Conservation (phyloP, 495 filamentous ascomycete genomes). For the Podospora tetraspora region DNA sequence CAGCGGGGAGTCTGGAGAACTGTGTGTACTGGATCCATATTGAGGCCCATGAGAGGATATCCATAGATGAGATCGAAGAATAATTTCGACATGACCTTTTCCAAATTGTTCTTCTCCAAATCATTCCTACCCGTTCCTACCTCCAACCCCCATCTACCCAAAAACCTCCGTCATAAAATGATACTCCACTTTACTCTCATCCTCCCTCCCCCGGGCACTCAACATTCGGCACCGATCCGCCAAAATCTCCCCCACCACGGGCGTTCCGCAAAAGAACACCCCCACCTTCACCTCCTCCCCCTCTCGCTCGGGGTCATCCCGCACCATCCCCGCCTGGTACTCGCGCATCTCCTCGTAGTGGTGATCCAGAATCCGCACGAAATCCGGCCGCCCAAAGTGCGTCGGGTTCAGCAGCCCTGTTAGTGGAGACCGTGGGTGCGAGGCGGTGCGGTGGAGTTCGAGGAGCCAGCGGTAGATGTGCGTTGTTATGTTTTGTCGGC, state of each 20-base stretch:
- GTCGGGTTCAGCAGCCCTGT: conserved; percentile 37
- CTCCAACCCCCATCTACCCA: background rate
- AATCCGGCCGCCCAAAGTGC: conserved; percentile 51
- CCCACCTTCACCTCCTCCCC: conserved; percentile 21
- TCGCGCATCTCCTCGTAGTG: conserved; percentile 28
- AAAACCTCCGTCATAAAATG: conserved; percentile 23
- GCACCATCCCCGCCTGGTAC: conserved; percentile 19
- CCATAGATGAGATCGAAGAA: background rate
- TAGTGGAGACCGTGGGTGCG: conserved; percentile 27
- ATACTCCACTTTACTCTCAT: conserved; percentile 19
- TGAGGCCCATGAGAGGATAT: background rate
- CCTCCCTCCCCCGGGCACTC: conserved; percentile 14
- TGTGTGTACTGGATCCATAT: background rate
- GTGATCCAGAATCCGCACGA: conserved; percentile 46
- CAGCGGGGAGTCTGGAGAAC: background rate
- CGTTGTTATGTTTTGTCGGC: conserved; percentile 17
- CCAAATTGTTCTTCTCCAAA: too few species aligned
- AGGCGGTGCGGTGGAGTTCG: conserved; percentile 32
- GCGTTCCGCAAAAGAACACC: conserved; percentile 20
- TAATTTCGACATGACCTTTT: background rate
- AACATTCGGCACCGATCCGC: conserved; percentile 17
- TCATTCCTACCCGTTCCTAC: too few species aligned
- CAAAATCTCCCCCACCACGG: conserved; percentile 18
- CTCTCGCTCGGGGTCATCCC: conserved; percentile 15
- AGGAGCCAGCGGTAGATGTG: conserved; percentile 37